Conservation (phyloP, 441 rosid species). For the Hura crepitans region DNA sequence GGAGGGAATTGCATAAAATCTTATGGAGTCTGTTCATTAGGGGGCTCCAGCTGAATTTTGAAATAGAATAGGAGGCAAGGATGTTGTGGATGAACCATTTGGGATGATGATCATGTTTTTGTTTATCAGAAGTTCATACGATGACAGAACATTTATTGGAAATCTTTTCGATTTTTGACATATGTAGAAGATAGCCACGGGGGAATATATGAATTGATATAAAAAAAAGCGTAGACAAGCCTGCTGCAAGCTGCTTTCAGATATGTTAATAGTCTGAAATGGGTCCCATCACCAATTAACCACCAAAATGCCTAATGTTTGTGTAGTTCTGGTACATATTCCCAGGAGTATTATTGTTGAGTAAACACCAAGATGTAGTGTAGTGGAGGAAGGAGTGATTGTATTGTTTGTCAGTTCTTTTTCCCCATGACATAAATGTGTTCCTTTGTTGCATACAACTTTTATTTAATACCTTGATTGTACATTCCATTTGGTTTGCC, state of each 20-base stretch:
- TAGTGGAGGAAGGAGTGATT: not conserved
- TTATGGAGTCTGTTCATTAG: conserved; percentile 7
- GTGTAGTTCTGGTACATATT: not conserved
- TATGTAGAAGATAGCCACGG: not conserved
- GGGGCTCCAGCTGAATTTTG: not conserved
- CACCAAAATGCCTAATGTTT: not conserved
- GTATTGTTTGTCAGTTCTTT: not conserved
- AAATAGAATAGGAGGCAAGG: not conserved
- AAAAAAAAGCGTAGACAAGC: not conserved
- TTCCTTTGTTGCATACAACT: not conserved
- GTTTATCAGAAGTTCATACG: not conserved
- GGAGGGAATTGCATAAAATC: not conserved
- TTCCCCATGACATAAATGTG: not conserved
- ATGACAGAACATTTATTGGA: not conserved
- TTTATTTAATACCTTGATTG: not conserved
- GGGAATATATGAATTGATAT: not conserved
- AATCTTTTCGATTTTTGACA: not conserved
- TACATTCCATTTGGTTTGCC: not conserved
- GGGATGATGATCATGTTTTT: not conserved
- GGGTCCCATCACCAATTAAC: no score
- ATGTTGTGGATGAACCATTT: not conserved
- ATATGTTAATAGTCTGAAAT: not conserved
- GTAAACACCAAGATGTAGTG: not conserved
- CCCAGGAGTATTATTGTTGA: not conserved
- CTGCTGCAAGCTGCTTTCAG: not conserved